phyloP scores from a whole-genome alignment of 176 grass and related monocot species.

The Avena insularis region DNA sequence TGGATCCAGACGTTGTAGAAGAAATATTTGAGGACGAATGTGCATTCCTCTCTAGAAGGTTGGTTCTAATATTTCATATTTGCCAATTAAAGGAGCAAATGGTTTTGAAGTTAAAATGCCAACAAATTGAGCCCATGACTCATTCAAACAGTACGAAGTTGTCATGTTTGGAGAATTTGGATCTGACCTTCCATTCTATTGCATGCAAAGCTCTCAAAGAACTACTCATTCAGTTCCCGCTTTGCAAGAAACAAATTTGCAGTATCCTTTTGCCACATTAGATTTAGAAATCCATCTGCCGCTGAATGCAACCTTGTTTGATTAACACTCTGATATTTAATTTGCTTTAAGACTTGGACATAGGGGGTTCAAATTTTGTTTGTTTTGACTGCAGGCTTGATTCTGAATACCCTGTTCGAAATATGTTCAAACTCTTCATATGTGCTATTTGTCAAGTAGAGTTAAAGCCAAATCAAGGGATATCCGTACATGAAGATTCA shows the following conservation, averaged over 20 bases:
- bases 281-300: background rate
- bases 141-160: conserved; percentile 28
- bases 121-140: background rate
- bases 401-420: conserved; percentile 89
- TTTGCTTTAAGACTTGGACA: background rate
- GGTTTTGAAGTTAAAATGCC: conserved; percentile 29
- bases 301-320: conserved; percentile 7
- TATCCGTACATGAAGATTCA: conserved; percentile 77
- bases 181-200: conserved; percentile 11
- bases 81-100: conserved; percentile 11
- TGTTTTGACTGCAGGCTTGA: conserved; percentile 66
- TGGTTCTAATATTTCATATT: conserved; percentile 37
- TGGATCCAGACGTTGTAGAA: conserved; percentile 76
- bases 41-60: conserved; percentile 78
- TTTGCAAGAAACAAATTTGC: background rate
- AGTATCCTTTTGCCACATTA: background rate
- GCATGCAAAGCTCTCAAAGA: conserved; percentile 1
- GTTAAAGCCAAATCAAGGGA: conserved; percentile 81
- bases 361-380: conserved; percentile 30
- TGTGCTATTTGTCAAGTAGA: conserved; percentile 96
- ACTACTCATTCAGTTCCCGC: background rate
- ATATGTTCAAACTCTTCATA: conserved; percentile 98
- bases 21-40: conserved; percentile 94
- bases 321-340: background rate
- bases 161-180: conserved; percentile 11